phyloP scores from a whole-genome alignment of 352 stramenopile genomes.

The Saprolegnia parasitica region DNA sequence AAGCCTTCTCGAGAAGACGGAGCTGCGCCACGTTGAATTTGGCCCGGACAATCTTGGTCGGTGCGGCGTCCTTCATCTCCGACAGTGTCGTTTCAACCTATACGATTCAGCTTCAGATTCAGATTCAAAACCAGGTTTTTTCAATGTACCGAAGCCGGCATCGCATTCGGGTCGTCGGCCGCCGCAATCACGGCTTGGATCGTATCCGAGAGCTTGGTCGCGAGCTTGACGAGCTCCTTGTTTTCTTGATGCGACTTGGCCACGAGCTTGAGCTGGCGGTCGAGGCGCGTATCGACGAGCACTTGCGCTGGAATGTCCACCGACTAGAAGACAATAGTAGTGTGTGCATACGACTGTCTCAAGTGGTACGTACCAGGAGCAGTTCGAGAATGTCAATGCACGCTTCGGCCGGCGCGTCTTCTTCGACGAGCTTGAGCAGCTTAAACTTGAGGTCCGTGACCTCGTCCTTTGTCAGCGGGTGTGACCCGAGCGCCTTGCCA shows the following conservation, averaged over 20 bases:
- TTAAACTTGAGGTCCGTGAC: constrained; percentile 80
- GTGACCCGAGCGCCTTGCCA: constrained; percentile 70
- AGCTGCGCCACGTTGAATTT: constrained; percentile 25
- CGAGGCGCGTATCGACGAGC: constrained; percentile 67
- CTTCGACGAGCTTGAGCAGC: constrained; percentile 79
- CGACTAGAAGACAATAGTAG: constrained; percentile 32
- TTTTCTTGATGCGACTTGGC: constrained; percentile 80
- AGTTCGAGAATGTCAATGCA: constrained; percentile 80
- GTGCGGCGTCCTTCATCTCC: constrained; percentile 32
- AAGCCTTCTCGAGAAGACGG: constrained; percentile 12
- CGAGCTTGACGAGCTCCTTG: constrained; percentile 80
- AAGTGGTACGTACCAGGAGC: constrained; percentile 35
- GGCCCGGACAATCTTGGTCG: constrained; percentile 31
- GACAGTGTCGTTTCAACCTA: not conserved
- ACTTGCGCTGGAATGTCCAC: constrained; percentile 71
- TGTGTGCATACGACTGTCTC: too few relatives aligned
- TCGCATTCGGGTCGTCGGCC: constrained; percentile 31
- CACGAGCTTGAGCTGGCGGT: constrained; percentile 68
- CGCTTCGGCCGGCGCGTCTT: constrained; percentile 70
- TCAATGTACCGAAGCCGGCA: constrained; percentile 20
- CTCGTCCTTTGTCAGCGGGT: constrained; percentile 76
- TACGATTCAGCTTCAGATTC: too few relatives aligned
- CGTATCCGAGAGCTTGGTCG: constrained; percentile 71
- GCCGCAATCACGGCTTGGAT: constrained; percentile 71
- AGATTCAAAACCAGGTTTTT: not conserved